Evolutionary conservation across 257 asterid species (phyloP).

Genomic region (Fraxinus cuspidata): DNA sequence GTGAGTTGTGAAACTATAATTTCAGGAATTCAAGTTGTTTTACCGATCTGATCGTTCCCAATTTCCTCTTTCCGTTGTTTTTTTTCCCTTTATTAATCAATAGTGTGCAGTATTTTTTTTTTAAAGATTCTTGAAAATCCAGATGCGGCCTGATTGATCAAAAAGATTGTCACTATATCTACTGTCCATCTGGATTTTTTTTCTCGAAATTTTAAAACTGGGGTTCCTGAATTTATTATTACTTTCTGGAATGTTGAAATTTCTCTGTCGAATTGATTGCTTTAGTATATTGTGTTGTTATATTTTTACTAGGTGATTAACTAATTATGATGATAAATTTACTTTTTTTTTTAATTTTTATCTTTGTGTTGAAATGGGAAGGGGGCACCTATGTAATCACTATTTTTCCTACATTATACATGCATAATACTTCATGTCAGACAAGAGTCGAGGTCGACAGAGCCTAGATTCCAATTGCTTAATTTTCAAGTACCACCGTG

Average conservation of each 20-base stretch:
- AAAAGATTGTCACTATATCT: no score
- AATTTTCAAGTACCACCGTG: not conserved
- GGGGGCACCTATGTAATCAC: not conserved
- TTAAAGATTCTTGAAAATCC: no score
- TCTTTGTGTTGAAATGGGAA: no score
- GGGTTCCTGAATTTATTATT: not conserved
- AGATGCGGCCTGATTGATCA: no score
- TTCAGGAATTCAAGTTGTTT: no score
- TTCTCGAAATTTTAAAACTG: conserved; percentile 1
- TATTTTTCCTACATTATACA: no score
- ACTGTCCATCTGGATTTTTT: not conserved
- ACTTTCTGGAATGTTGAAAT: not conserved
- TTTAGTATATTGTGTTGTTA: no score
- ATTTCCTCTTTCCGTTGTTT: no score
- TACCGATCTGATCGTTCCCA: no score
- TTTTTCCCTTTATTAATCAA: no score
- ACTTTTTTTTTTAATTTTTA: not conserved
- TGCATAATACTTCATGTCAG: not conserved
- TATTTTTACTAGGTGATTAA: not conserved
- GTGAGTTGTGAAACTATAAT: no score
- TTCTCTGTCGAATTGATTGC: not conserved
- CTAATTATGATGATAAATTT: not conserved
- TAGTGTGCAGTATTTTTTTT: no score
- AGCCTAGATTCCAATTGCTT: not conserved
- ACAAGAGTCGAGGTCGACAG: not conserved